Conservation (phyloP, 352 stramenopile species). For the Pythium utonaiense region DNA sequence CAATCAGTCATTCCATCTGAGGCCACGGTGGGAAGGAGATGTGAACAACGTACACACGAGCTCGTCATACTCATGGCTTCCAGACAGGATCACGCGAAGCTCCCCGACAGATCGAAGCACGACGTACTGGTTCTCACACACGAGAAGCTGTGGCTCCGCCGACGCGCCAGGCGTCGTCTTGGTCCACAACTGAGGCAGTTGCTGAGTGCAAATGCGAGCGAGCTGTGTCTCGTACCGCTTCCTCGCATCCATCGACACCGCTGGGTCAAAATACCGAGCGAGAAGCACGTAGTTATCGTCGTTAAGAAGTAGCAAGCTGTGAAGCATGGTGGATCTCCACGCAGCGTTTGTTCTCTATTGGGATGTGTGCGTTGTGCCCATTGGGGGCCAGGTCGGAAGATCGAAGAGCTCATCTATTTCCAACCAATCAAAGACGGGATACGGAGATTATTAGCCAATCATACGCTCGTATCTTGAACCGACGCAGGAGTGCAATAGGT, state of each 20-base stretch:
- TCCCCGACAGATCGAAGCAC: constrained; percentile 56
- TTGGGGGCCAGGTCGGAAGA: too few species aligned
- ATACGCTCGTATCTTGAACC: too few species aligned
- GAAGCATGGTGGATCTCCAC: constrained; percentile 54
- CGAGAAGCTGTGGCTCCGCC: constrained; percentile 36
- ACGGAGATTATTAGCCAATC: too few species aligned
- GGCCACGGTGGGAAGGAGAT: too few species aligned
- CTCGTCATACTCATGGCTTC: constrained; percentile 66
- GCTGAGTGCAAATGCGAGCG: constrained; percentile 38
- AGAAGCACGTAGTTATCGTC: constrained; percentile 67
- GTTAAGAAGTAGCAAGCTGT: constrained; percentile 63
- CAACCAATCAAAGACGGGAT: too few species aligned
- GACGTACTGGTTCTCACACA: constrained; percentile 57
- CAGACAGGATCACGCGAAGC: constrained; percentile 54
- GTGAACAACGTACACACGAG: constrained; percentile 47
- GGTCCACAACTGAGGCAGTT: constrained; percentile 31
- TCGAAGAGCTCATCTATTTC: too few species aligned
- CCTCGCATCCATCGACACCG: constrained; percentile 39
- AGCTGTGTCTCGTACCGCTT: constrained; percentile 50
- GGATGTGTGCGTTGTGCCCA: too few species aligned
- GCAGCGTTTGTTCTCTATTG: too few species aligned
- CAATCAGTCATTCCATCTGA: not conserved
- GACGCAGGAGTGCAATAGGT: too few species aligned
- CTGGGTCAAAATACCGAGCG: constrained; percentile 57
- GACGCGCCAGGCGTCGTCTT: constrained; percentile 18